These are phyloP conservation scores for Tuber melanosporum DNA, from an alignment of 495 filamentous ascomycete species.

Conservation along the genomic window DNA sequence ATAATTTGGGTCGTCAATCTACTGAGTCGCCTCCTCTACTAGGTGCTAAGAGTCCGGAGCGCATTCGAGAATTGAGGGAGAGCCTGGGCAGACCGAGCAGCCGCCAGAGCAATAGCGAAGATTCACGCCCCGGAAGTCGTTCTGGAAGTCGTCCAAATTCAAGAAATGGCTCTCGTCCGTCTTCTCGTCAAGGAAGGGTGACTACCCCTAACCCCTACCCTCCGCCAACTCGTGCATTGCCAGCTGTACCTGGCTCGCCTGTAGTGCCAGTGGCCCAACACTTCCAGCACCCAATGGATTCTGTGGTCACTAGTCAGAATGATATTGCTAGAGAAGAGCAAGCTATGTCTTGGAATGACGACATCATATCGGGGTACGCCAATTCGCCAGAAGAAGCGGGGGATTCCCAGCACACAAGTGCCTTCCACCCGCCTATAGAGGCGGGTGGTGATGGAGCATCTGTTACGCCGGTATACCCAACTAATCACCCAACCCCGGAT, in stretches of 20 bases:
- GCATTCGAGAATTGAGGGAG: conserved; percentile 20
- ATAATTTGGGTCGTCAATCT: conserved; percentile 13
- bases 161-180: conserved; percentile 21
- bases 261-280: background rate
- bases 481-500: background rate
- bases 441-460: background rate
- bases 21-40: conserved; percentile 10
- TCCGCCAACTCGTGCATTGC: conserved; percentile 28
- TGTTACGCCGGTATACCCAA: background rate
- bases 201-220: conserved; percentile 31
- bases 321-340: background rate
- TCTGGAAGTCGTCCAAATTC: conserved; percentile 29
- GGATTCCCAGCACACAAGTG: background rate
- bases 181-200: conserved; percentile 24
- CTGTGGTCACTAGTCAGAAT: background rate
- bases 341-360: conserved; percentile 29
- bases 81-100: conserved; percentile 22
- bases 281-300: background rate
- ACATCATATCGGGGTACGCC: conserved; percentile 35
- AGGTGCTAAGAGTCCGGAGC: conserved; percentile 12
- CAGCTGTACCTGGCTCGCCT: conserved; percentile 15
- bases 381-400: conserved; percentile 16
- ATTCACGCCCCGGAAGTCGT: conserved; percentile 20
- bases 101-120: conserved; percentile 11
- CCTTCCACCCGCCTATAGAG: background rate